phyloP scores from a whole-genome alignment of 805 yeast genomes.

The Blastobotrys mokoenaii region DNA sequence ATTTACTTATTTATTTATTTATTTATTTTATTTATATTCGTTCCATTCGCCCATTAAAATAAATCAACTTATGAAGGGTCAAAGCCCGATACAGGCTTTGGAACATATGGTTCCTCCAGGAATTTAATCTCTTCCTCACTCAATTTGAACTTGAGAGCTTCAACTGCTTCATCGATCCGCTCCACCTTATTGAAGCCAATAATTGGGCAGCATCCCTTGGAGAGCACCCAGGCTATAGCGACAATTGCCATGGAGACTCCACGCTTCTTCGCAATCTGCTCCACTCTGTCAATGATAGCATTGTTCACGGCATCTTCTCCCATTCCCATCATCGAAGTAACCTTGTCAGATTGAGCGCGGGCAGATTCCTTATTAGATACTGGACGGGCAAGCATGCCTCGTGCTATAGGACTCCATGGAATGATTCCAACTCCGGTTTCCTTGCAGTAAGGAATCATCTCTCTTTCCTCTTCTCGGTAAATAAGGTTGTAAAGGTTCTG shows the following conservation, averaged over 20 bases:
- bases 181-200: constrained; percentile 43
- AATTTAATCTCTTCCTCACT: constrained; percentile 26
- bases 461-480: constrained; percentile 59
- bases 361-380: constrained; percentile 1
- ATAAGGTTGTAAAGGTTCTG: constrained; percentile 51
- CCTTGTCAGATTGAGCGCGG: constrained; percentile 1
- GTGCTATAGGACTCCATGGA: constrained; percentile 55
- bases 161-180: constrained; percentile 45
- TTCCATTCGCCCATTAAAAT: too few relatives aligned
- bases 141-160: constrained; percentile 35
- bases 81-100: constrained; percentile 18
- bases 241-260: constrained; percentile 47
- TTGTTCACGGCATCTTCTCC: constrained; percentile 14
- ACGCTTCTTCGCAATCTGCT: constrained; percentile 41
- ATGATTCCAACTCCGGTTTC: constrained; percentile 45
- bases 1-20: too few relatives aligned
- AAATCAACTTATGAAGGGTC: too few relatives aligned
- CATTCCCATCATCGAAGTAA: background rate
- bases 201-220: constrained; percentile 47
- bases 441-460: constrained; percentile 47
- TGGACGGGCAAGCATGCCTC: constrained; percentile 50
- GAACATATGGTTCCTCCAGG: constrained; percentile 26
- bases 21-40: too few relatives aligned
- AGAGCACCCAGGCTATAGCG: constrained; percentile 45
- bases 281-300: constrained; percentile 42